A percentile compares a stretch with the other conserved stretches of the same genome.
These are phyloP conservation scores for Podosphaera xanthii DNA, from an alignment of 2,329 filamentous ascomycete species.

Conservation along the genomic window DNA sequence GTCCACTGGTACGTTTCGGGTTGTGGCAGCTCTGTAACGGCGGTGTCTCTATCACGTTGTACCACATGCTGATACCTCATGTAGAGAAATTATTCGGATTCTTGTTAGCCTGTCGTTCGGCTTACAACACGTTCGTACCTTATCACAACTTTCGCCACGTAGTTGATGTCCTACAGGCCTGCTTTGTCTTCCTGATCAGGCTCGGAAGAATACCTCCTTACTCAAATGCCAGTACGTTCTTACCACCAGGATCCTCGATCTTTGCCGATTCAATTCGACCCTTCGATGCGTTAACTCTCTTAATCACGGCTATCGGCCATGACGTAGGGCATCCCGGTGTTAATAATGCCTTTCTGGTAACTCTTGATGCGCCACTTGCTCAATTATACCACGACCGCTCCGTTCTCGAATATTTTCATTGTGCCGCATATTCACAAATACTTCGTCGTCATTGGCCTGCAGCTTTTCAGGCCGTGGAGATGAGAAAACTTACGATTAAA, in stretches of 20 bases:
- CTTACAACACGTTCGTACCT: slow-evolving; percentile 91
- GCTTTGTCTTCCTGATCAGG: slow-evolving; percentile 70
- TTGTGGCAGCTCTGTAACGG: slow-evolving; percentile 9
- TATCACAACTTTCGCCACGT: slow-evolving; percentile 98
- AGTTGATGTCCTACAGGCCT: slow-evolving; percentile 81
- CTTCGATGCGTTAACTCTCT: slow-evolving; percentile 68
- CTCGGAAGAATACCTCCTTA: slow-evolving; percentile 56
- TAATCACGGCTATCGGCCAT: slow-evolving; percentile 92
- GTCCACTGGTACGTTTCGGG: slow-evolving; percentile 38
- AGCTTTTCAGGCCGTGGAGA: slow-evolving; percentile 53
- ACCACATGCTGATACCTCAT: slow-evolving; percentile 20
- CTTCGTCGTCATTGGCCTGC: slow-evolving; percentile 77
- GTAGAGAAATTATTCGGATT: slow-evolving; percentile 65
- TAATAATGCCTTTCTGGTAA: slow-evolving; percentile 89
- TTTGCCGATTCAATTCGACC: slow-evolving; percentile 59
- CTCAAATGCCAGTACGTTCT: slow-evolving; percentile 17
- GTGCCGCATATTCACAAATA: slow-evolving; percentile 90
- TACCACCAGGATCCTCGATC: slow-evolving; percentile 24
- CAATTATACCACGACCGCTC: slow-evolving; percentile 95
- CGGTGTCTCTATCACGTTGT: slow-evolving; percentile 4
- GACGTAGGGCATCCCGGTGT: slow-evolving; percentile 95
- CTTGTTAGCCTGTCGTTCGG: slow-evolving; percentile 64
- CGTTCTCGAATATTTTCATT: slow-evolving; percentile 91
- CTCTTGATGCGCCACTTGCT: slow-evolving; percentile 74
- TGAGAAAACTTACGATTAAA: slow-evolving; percentile 84